A percentile compares a stretch with the other conserved stretches of the same genome.
These are phyloP conservation scores for Talaromyces trachyspermus DNA, from an alignment of 495 filamentous ascomycete species.

Conservation along the genomic window DNA sequence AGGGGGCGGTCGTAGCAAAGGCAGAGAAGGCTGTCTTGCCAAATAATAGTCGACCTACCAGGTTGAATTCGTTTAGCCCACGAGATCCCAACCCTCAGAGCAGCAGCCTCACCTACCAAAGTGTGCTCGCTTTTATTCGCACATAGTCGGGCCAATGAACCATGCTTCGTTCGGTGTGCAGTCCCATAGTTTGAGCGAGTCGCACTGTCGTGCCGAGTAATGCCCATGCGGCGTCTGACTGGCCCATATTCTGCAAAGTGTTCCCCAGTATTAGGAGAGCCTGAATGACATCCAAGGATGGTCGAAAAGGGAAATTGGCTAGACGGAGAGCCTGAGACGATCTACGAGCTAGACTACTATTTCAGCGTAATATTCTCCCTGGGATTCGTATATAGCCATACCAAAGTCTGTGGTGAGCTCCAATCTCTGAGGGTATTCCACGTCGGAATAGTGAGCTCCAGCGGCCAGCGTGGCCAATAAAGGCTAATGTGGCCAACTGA, in stretches of 20 bases:
- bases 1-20: conserved; percentile 29
- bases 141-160: conserved; percentile 20
- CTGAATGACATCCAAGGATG: conserved; percentile 35
- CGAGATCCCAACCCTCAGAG: neutral
- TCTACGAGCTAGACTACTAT: conserved; percentile 18
- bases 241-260: conserved; percentile 41
- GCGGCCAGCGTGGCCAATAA: conserved; percentile 44
- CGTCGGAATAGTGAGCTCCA: conserved; percentile 43
- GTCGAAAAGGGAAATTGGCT: conserved; percentile 40
- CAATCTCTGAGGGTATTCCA: conserved; percentile 24
- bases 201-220: conserved; percentile 37
- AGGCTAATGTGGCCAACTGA: conserved; percentile 33
- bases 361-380: too few species aligned
- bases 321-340: conserved; percentile 34
- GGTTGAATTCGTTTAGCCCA: conserved; percentile 3
- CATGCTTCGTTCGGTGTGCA: conserved; percentile 25
- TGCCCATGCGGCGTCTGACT: conserved; percentile 43
- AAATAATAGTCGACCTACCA: conserved; percentile 24
- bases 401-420: conserved; percentile 27
- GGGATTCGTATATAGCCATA: conserved; percentile 4
- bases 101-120: conserved; percentile 18
- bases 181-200: conserved; percentile 38
- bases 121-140: conserved; percentile 14
- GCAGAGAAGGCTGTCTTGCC: conserved; percentile 31
- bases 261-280: conserved; percentile 38